Conservation (phyloP, 2,329 filamentous ascomycete species). For the Aspergillus glaucus region DNA sequence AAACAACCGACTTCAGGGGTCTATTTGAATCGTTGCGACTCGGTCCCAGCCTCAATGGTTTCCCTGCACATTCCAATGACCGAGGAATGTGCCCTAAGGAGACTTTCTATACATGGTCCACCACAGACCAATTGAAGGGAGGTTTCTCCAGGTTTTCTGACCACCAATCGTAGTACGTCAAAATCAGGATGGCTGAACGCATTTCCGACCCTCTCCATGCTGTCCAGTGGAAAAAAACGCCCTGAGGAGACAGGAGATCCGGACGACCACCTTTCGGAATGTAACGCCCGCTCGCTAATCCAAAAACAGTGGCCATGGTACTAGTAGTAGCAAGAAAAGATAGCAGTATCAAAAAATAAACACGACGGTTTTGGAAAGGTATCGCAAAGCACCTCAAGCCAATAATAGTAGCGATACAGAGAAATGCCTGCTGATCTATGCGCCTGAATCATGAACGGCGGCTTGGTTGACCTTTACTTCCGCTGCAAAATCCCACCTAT, state of each 20-base stretch:
- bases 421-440: neutral
- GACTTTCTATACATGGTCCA: constrained; percentile 12
- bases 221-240: constrained; percentile 4
- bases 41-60: constrained; percentile 30
- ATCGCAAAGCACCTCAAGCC: constrained; percentile 9
- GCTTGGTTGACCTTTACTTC: neutral
- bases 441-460: neutral
- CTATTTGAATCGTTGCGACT: constrained; percentile 32
- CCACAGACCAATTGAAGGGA: constrained; percentile 16
- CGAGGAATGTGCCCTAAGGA: constrained; percentile 26
- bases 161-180: constrained; percentile 19
- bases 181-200: constrained; percentile 17
- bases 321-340: constrained; percentile 17
- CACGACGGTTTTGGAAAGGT: constrained; percentile 17
- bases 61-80: constrained; percentile 30
- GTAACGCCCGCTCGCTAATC: constrained; percentile 30
- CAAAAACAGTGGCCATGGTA: constrained; percentile 22
- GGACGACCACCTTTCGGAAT: constrained; percentile 32
- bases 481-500: neutral
- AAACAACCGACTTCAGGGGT: constrained; percentile 33
- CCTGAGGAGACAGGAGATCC: constrained; percentile 6
- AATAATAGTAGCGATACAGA: constrained; percentile 8
- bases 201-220: constrained; percentile 17
- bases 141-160: constrained; percentile 5
- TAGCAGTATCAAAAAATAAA: constrained; percentile 1